These are phyloP conservation scores for Neurospora tetraspora DNA, from an alignment of 495 filamentous ascomycete species.

Conservation along the genomic window DNA sequence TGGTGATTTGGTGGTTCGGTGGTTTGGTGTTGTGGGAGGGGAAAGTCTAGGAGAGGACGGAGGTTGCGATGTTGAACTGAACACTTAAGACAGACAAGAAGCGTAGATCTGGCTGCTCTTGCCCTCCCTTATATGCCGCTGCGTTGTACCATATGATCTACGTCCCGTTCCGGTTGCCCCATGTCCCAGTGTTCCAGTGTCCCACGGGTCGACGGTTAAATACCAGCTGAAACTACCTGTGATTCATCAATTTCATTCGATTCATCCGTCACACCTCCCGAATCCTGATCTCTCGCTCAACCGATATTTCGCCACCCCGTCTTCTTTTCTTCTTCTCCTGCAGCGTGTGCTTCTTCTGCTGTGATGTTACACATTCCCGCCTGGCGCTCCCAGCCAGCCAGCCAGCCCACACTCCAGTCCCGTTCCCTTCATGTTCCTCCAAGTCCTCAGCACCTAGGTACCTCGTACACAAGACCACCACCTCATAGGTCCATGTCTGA, in stretches of 20 bases:
- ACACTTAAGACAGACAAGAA: background rate
- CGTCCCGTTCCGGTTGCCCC: background rate
- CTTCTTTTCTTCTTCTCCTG: background rate
- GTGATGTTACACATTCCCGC: background rate
- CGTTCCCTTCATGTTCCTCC: too few species aligned
- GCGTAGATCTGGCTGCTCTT: background rate
- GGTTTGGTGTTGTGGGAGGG: background rate
- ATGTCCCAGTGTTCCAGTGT: background rate
- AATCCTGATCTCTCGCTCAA: background rate
- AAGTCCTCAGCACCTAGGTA: too few species aligned
- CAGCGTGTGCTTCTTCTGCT: background rate
- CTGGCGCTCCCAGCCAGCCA: background rate
- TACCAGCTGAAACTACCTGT: background rate
- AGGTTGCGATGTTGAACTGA: background rate
- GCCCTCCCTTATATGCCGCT: background rate
- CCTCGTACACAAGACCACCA: background rate
- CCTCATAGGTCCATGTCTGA: background rate
- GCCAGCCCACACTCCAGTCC: background rate
- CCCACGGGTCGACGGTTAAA: background rate
- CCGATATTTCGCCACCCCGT: background rate
- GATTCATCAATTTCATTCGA: background rate
- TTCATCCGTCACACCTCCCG: background rate
- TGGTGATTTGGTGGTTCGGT: background rate
- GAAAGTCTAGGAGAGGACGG: background rate
- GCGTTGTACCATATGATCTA: background rate